Conservation (phyloP, 2,329 filamentous ascomycete species). For the Epicoccum nigrum region DNA sequence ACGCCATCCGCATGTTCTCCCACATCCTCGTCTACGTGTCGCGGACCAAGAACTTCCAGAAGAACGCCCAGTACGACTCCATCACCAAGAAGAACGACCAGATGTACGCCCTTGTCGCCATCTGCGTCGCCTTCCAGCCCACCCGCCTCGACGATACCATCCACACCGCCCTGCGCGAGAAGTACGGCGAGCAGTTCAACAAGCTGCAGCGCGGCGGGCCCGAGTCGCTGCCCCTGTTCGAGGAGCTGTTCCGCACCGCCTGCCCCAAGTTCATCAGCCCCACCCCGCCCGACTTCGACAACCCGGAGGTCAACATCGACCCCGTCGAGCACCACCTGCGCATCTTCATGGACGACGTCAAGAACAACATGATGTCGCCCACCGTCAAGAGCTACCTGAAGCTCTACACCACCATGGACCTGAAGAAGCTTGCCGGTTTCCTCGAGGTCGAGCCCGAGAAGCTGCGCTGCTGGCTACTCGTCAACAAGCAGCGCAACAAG, state of each 20-base stretch:
- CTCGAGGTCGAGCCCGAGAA: conserved; percentile 96
- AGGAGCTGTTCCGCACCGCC: conserved; percentile 96
- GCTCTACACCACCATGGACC: conserved; percentile 98
- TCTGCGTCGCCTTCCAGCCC: conserved; percentile 97
- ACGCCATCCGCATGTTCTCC: conserved; percentile 99
- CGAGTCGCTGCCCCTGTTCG: conserved; percentile 93
- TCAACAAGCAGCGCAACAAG: conserved; percentile 98
- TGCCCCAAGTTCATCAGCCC: conserved; percentile 99
- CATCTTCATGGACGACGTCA: conserved; percentile 99
- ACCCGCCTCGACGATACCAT: conserved; percentile 98
- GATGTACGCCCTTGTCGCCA: conserved; percentile 98
- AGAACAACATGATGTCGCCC: conserved; percentile 98
- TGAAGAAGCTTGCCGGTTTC: conserved; percentile 97
- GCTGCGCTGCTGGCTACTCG: conserved; percentile 88
- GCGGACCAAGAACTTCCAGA: conserved; percentile 99
- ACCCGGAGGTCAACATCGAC: conserved; percentile 93
- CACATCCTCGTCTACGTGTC: conserved; percentile 99
- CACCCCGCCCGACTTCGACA: conserved; percentile 95
- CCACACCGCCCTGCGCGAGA: conserved; percentile 95
- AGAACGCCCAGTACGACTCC: conserved; percentile 96
- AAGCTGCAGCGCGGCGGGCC: conserved; percentile 96
- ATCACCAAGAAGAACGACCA: conserved; percentile 99
- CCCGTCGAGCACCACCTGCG: conserved; percentile 95
- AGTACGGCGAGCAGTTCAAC: conserved; percentile 98
- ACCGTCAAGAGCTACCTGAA: conserved; percentile 98